phyloP scores from a whole-genome alignment of 2,329 filamentous ascomycete species.

The Rutstroemia sp. region DNA sequence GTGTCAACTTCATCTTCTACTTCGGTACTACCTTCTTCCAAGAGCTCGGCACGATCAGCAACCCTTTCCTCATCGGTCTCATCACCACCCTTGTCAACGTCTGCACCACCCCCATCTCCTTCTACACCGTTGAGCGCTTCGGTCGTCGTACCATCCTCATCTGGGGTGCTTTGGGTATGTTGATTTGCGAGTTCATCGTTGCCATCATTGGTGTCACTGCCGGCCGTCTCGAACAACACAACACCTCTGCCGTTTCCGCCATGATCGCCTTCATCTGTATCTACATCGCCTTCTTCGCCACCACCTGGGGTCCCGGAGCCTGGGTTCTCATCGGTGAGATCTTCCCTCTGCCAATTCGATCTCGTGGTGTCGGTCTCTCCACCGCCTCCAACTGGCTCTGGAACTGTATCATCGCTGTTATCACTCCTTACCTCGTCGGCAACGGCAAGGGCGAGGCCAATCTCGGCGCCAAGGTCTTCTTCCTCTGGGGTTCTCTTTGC shows the following conservation, averaged over 20 bases:
- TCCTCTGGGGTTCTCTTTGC: constrained; percentile 56
- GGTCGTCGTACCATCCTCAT: constrained; percentile 77
- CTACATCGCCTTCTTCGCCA: constrained; percentile 90
- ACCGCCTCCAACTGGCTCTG: constrained; percentile 90
- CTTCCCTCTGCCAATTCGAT: constrained; percentile 82
- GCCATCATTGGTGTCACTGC: constrained; percentile 64
- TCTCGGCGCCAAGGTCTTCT: constrained; percentile 32
- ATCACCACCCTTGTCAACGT: constrained; percentile 88
- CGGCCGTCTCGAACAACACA: constrained; percentile 46
- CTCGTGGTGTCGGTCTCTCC: constrained; percentile 77
- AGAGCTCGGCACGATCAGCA: constrained; percentile 64
- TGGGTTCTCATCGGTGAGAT: constrained; percentile 86
- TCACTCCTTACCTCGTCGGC: constrained; percentile 66
- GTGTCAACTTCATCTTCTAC: constrained; percentile 92
- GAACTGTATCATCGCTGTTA: constrained; percentile 66
- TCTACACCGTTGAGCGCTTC: constrained; percentile 76
- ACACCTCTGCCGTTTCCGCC: constrained; percentile 49
- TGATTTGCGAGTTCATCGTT: constrained; percentile 79
- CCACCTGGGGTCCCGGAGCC: constrained; percentile 72
- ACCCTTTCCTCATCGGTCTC: constrained; percentile 77
- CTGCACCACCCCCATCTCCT: constrained; percentile 75
- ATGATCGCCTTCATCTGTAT: constrained; percentile 83
- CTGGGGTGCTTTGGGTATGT: constrained; percentile 72
- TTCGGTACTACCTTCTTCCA: constrained; percentile 81
- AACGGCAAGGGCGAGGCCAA: constrained; percentile 40